phyloP scores from a whole-genome alignment of 179 eudicot genomes.

The Spinacia oleracea region DNA sequence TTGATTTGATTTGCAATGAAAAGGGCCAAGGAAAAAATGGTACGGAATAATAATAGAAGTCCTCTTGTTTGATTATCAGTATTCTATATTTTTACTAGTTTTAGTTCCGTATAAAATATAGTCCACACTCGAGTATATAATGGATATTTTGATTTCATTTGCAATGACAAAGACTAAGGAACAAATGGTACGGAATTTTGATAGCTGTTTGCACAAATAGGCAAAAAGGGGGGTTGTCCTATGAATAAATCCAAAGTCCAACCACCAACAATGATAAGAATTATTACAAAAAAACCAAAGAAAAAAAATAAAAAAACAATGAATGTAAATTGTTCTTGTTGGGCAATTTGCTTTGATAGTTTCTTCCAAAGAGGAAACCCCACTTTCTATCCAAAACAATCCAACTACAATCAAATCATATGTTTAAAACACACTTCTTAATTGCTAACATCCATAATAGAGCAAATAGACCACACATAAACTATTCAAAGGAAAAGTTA shows the following conservation, averaged over 20 bases:
- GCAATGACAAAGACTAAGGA: slow-evolving; percentile 5
- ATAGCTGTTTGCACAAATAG: slow-evolving; percentile 17
- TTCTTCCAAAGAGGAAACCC: not conserved
- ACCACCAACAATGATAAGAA: slow-evolving; percentile 10
- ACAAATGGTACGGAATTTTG: slow-evolving; percentile 4
- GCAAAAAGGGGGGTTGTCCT: not conserved
- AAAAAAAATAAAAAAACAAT: not conserved
- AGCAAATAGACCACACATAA: not conserved
- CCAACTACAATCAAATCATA: slow-evolving; percentile 11
- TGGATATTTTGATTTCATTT: not conserved
- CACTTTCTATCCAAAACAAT: not conserved
- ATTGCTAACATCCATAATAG: not conserved
- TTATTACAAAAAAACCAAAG: too few species aligned
- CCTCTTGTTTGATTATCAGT: too few species aligned
- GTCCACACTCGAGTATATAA: too few species aligned
- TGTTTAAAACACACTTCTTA: not conserved
- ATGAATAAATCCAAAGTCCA: slow-evolving; percentile 9
- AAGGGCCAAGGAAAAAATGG: too few species aligned
- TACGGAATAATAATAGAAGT: too few species aligned
- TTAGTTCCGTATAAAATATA: not conserved
- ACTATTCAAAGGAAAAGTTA: not conserved
- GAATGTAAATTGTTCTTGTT: not conserved
- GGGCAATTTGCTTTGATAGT: slow-evolving; percentile 10
- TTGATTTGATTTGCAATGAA: too few species aligned
- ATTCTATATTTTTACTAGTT: too few species aligned